Base-by-base conservation (phyloP, 495 filamentous ascomycete species). In the Trichoderma reesei region DNA sequence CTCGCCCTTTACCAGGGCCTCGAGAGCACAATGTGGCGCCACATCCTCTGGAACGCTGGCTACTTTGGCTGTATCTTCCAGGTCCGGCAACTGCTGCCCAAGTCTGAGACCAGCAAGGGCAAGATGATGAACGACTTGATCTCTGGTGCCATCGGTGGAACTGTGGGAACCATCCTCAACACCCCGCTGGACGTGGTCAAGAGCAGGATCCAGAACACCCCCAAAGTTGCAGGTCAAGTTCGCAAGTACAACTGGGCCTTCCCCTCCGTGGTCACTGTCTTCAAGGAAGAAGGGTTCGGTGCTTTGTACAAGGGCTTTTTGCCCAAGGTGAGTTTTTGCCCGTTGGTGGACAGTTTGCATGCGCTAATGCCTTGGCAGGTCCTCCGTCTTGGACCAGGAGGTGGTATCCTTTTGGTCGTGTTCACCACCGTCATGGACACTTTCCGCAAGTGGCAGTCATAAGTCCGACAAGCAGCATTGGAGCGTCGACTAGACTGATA, bases 21-120 rank as follows among this genome's bases (percentile, higher is more conserved):
- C 44, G 94, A 98, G 77, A 90, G 88, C 44, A 98, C 94, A 34
- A 78, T 97, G 73, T 98, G 94, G 94, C 88, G 94, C 67, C 94
- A 98, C 77, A 85, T 97, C 63, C 82, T 97, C 64, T 98, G 94
- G 94, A 98, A 98, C 75, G 83, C 89, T 8, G 94, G 94, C 56
- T 98, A 98, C 81, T 98, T 98, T 74, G 94, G 94, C 69, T 92
- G 91, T 77, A 98, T 98, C 76, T 92, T 91, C 84, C 94, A 98
- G 77, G 89, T 96, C 64, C 90, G 91, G 70, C 82, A 83, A 56
- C 79, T 96, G 68, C 72, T 98, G 31, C 94, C 94, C 42, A 83
- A 85, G 71, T 81, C 84, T 5, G 84, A 88, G 64, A 89, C 87
- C 75, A 96, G 96, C 83, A 79, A 77, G 62, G 82, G 85, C 65